Base-by-base conservation (phyloP, 768 basidiomycete species). In the Lentinula sp. region DNA sequence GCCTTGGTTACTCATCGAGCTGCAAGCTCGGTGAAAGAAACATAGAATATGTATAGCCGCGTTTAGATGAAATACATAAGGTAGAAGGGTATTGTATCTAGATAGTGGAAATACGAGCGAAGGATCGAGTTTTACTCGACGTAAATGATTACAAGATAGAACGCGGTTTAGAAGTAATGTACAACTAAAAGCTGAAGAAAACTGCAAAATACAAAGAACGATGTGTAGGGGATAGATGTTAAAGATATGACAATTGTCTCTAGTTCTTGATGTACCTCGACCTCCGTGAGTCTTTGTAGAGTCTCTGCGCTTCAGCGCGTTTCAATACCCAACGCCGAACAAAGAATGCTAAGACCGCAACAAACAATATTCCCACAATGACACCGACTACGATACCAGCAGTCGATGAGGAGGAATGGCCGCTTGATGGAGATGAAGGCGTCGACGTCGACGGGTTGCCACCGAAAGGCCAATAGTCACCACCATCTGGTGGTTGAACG, bases 401-500 rank as follows among this genome's bases (percentile, higher is more conserved):
- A 59, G 73, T 76, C 18, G 69, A 71, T 23, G 72, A 75, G n/a
- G 75, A 18, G 66, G 0, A 77, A 76, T 23, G 63, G 57, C 16
- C 69, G 61, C 40, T 64, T 66, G 32, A 62, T 58, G n/a, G 63
- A 57, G 32, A 52, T 49, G 63, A 48, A 1, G 71, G 64, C 31
- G 69, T 68, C 13, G 65, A 70, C 39, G 67, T 67, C 32, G 67
- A 72, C 5, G 84, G 84, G 57, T 82, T 81, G 1, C 76, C 76
- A 15, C 84, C 86, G 61, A 81, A 87, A 0, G 89, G 89, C 89
- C 89, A 91, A 66, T 78, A 88, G 69, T 84, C 79, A 11, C 88
- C 88, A 32, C 83, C 84, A 39, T 76, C 70, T 1, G 89, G 88
- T 32, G 89, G 87, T 11, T 82, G 64, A 57, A 91, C 81, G 64